Conservation (phyloP, 2,329 filamentous ascomycete species). For the Penicillium decumbens region DNA sequence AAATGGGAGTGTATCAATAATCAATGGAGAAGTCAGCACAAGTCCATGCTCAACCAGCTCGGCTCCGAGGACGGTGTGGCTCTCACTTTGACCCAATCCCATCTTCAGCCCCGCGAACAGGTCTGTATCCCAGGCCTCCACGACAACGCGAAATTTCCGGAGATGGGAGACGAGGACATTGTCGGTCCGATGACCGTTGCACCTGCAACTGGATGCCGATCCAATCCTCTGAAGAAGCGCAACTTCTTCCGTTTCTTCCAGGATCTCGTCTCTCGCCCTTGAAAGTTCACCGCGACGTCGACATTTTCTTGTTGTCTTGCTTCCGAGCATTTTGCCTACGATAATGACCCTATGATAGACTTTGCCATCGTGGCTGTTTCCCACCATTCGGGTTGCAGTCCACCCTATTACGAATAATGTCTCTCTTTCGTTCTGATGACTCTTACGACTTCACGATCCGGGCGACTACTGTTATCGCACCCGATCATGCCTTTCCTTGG, state of each 20-base stretch:
- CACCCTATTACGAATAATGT: conserved; percentile 31
- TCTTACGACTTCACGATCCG: conserved; percentile 28
- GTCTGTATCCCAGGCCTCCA: conserved; percentile 42
- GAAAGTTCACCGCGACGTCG: conserved; percentile 1
- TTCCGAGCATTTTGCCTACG: conserved; percentile 14
- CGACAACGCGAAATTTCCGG: conserved; percentile 74
- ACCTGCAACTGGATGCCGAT: conserved; percentile 37
- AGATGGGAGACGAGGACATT: conserved; percentile 84
- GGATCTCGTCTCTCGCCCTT: conserved; percentile 38
- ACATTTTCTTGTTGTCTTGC: conserved; percentile 4
- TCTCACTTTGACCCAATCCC: conserved; percentile 38
- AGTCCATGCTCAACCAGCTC: conserved; percentile 56
- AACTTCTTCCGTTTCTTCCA: conserved; percentile 44
- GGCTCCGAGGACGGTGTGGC: conserved; percentile 32
- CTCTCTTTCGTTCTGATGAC: conserved; percentile 22
- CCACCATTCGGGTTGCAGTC: not conserved
- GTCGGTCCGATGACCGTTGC: conserved; percentile 78
- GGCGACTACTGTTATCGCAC: conserved; percentile 36
- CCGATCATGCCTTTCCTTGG: conserved; percentile 29
- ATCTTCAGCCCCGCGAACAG: conserved; percentile 48
- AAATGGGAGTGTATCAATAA: conserved; percentile 82
- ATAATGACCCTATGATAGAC: conserved; percentile 28
- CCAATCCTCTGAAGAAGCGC: conserved; percentile 40
- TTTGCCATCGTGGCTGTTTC: conserved; percentile 13
- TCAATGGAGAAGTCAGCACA: conserved; percentile 67